These are phyloP conservation scores for Puccinia novopanici DNA, from an alignment of 1,284 basidiomycete genomes.

Conservation along the genomic window DNA sequence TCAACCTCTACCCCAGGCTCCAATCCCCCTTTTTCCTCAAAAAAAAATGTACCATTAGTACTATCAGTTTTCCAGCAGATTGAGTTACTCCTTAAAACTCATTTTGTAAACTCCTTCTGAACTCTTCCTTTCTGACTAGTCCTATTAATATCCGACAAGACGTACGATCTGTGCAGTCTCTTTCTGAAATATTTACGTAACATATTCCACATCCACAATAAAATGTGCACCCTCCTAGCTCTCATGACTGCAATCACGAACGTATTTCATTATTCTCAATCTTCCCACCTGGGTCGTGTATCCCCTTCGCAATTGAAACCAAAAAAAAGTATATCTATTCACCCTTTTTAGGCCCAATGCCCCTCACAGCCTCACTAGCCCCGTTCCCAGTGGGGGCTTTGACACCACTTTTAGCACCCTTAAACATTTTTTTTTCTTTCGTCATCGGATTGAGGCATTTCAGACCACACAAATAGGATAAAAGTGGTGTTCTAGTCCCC, in stretches of 20 bases:
- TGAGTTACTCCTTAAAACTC: no score
- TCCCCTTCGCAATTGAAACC: not conserved
- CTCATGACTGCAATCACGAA: constrained; percentile 4
- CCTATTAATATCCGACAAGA: not conserved
- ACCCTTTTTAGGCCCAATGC: not conserved
- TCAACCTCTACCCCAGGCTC: not conserved
- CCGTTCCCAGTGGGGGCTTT: no score
- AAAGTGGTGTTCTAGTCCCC: no score
- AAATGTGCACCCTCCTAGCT: not conserved
- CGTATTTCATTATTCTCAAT: not conserved
- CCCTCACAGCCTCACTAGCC: not conserved
- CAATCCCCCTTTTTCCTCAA: not conserved
- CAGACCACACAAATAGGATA: no score
- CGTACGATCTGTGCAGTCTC: not conserved
- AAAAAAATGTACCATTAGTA: not conserved
- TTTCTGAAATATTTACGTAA: not conserved
- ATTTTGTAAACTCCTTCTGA: not conserved
- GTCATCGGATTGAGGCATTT: no score
- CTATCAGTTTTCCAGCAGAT: not conserved
- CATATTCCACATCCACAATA: no score
- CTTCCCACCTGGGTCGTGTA: not conserved
- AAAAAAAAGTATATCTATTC: not conserved
- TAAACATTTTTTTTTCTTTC: no score
- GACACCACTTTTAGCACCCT: no score
- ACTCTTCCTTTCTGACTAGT: not conserved